Evolutionary conservation across 768 basidiomycete genomes (phyloP).

Genomic region (Boletales sp.): DNA sequence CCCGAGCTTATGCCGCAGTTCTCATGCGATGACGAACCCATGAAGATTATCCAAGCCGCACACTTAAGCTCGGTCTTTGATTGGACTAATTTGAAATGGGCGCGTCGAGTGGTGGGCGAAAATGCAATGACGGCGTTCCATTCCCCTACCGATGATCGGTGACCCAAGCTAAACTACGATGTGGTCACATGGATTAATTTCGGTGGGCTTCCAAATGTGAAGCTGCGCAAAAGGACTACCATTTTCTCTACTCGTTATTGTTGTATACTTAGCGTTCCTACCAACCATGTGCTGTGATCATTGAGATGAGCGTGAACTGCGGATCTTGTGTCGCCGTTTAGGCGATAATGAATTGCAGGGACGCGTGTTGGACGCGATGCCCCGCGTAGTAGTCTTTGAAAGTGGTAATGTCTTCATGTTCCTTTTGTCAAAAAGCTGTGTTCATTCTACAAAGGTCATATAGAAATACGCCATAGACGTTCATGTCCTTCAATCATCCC

Average conservation of each 20-base stretch:
- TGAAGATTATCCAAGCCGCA: slow-evolving; percentile 11
- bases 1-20: slow-evolving; percentile 21
- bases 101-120: not conserved
- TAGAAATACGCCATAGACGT: not conserved
- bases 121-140: slow-evolving; percentile 2
- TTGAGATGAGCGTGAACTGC: slow-evolving; percentile 7
- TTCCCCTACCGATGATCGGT: not conserved
- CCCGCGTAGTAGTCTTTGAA: not conserved
- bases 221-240: slow-evolving; percentile 17
- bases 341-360: slow-evolving; percentile 26
- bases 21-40: not conserved
- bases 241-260: slow-evolving; percentile 20
- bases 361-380: slow-evolving; percentile 2
- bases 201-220: not conserved
- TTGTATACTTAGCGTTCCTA: slow-evolving; percentile 1
- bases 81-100: slow-evolving; percentile 20
- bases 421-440: slow-evolving; percentile 10
- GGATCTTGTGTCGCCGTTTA: slow-evolving; percentile 23
- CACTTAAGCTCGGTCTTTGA: slow-evolving; percentile 4
- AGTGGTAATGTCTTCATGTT: too few species aligned
- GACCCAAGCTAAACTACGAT: not conserved
- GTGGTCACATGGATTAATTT: slow-evolving; percentile 3
- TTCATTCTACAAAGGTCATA: not conserved
- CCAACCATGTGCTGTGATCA: slow-evolving; percentile 6
- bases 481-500: not conserved